Evolutionary conservation across 257 asterid species (phyloP).

Genomic region (Solanum tarapatanum): DNA sequence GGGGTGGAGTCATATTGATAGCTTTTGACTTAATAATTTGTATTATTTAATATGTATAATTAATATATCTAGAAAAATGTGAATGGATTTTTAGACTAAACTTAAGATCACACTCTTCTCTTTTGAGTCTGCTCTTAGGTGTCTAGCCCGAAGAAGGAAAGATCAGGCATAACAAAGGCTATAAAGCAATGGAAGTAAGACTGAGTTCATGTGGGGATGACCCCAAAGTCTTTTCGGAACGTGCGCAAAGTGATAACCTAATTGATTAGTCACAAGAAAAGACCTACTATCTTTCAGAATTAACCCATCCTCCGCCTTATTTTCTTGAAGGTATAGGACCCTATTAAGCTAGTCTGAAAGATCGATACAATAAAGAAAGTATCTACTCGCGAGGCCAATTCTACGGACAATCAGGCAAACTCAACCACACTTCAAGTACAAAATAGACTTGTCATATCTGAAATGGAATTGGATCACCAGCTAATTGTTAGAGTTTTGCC

Average conservation of each 20-base stretch:
- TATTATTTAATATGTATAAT: no score
- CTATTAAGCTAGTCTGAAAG: no score
- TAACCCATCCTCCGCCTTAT: neutral
- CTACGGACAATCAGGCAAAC: neutral
- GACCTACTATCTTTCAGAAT: neutral
- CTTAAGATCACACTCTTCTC: neutral
- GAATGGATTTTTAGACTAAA: neutral
- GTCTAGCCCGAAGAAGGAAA: neutral
- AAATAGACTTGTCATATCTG: neutral
- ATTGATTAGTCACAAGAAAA: neutral
- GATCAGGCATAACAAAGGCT: neutral
- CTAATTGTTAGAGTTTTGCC: no score
- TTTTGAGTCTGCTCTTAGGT: neutral
- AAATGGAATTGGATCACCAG: neutral
- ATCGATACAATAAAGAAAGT: no score
- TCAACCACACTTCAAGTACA: neutral
- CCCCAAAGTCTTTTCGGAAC: rapidly evolving
- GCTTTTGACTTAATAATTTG: neutral
- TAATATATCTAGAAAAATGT: no score
- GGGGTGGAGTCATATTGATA: neutral
- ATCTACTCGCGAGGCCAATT: neutral
- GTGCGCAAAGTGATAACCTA: neutral
- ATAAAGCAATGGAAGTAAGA: neutral
- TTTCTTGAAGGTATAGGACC: no score
- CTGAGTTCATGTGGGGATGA: neutral